These are phyloP conservation scores for Gossypium arboreum DNA, from an alignment of 345 rosid genomes.

Conservation along the genomic window DNA sequence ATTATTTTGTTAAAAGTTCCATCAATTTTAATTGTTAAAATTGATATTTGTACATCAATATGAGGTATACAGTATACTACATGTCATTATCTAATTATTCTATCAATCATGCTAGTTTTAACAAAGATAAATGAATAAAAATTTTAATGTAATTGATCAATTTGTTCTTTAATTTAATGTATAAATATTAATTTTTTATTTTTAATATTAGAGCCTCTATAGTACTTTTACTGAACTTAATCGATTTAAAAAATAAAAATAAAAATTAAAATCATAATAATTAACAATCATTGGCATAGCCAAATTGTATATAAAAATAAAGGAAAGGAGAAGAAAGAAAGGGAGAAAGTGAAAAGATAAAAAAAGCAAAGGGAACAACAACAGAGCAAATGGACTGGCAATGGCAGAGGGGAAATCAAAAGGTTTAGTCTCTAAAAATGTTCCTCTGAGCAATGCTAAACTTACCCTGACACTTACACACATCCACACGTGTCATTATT, in stretches of 20 bases:
- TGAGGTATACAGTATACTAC: rapidly evolving
- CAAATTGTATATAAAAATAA: background rate
- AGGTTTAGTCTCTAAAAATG: background rate
- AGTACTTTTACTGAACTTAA: too few relatives aligned
- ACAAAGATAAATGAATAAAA: rapidly evolving
- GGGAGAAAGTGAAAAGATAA: background rate
- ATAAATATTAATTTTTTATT: too few relatives aligned
- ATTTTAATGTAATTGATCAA: rapidly evolving
- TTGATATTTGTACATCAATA: too few relatives aligned
- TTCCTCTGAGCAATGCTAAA: conserved; percentile 1
- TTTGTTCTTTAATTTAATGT: rapidly evolving
- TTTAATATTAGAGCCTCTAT: too few relatives aligned
- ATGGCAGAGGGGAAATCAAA: conserved; percentile 13
- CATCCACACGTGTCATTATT: conserved; percentile 14
- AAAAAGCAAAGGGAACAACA: background rate
- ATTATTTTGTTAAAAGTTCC: too few relatives aligned
- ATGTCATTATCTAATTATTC: too few relatives aligned
- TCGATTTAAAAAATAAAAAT: too few relatives aligned
- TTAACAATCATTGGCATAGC: too few relatives aligned
- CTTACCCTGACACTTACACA: conserved; percentile 11
- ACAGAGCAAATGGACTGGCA: conserved; percentile 37
- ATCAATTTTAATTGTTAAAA: too few relatives aligned
- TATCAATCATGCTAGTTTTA: too few relatives aligned
- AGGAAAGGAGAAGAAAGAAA: background rate
- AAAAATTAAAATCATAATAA: too few relatives aligned